phyloP scores from a whole-genome alignment of 192 early-diverging fungal species.

The Funneliformis mosseae region DNA sequence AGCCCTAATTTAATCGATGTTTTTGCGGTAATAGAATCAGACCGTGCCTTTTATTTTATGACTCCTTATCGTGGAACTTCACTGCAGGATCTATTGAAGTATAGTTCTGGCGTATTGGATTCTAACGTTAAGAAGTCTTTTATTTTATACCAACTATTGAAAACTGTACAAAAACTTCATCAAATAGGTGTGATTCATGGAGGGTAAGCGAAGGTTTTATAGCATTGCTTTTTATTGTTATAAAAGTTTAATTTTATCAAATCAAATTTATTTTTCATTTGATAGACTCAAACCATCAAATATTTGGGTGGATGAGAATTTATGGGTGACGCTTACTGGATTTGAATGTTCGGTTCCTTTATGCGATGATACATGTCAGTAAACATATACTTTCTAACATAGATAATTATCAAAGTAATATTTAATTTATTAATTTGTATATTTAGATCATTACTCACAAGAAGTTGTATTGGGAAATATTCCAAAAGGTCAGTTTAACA shows the following conservation, averaged over 20 bases:
- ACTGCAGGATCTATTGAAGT: slow-evolving; percentile 58
- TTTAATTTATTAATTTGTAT: not conserved
- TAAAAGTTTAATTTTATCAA: not conserved
- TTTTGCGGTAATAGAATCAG: slow-evolving; percentile 56
- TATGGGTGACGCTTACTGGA: slow-evolving; percentile 60
- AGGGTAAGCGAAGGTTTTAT: slow-evolving; percentile 29
- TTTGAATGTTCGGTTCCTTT: slow-evolving; percentile 51
- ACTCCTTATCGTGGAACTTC: slow-evolving; percentile 56
- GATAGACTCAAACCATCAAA: slow-evolving; percentile 51
- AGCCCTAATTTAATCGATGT: slow-evolving; percentile 47
- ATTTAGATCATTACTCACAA: not conserved
- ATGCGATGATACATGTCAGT: not conserved
- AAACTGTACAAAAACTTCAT: slow-evolving; percentile 54
- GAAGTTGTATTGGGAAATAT: slow-evolving; percentile 14
- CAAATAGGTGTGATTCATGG: slow-evolving; percentile 61
- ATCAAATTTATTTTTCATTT: not conserved
- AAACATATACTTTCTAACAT: not conserved
- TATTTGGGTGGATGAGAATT: slow-evolving; percentile 60
- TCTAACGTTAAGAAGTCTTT: slow-evolving; percentile 65
- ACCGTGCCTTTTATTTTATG: slow-evolving; percentile 53
- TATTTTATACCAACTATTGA: slow-evolving; percentile 60
- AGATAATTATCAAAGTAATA: not conserved
- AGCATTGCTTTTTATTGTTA: not conserved
- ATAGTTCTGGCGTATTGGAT: slow-evolving; percentile 58
- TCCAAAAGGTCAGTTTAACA: slow-evolving; percentile 39